Percentiles rank a stretch among this genome's conserved stretches.
These are phyloP conservation scores for Chaetomium fimeti DNA, from an alignment of 495 filamentous ascomycete genomes.

Conservation along the genomic window DNA sequence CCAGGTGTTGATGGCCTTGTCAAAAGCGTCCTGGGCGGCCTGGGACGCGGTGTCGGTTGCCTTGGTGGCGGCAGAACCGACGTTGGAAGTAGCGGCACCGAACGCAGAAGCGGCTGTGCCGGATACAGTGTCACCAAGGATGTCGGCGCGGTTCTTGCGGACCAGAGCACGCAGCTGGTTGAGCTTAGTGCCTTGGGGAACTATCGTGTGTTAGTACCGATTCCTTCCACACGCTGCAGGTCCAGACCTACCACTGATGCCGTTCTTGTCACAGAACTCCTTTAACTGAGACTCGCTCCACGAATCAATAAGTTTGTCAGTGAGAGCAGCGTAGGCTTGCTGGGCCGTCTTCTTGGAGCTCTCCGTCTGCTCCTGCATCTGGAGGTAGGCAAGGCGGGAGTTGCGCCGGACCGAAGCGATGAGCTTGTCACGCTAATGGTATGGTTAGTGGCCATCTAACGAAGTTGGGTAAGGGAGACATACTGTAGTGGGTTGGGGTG, in stretches of 20 bases:
- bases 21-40: conserved; percentile 67
- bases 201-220: conserved; percentile 55
- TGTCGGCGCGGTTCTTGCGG: conserved; percentile 77
- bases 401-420: conserved; percentile 90
- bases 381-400: conserved; percentile 71
- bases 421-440: conserved; percentile 69
- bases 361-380: conserved; percentile 56
- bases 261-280: conserved; percentile 86
- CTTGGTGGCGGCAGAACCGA: conserved; percentile 71
- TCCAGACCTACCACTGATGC: conserved; percentile 52
- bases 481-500: conserved; percentile 72
- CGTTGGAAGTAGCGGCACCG: conserved; percentile 79
- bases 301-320: conserved; percentile 78
- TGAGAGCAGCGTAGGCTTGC: conserved; percentile 66
- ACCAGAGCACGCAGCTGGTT: conserved; percentile 91
- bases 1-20: conserved; percentile 63
- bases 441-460: conserved; percentile 8
- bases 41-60: conserved; percentile 68
- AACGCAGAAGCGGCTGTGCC: conserved; percentile 62
- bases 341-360: conserved; percentile 65
- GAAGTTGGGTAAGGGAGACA: conserved; percentile 6
- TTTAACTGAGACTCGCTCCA: conserved; percentile 90
- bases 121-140: conserved; percentile 65
- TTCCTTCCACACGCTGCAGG: not conserved
- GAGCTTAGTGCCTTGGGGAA: conserved; percentile 83